Conservation (phyloP, 306 rosid species). For the Aeschynomene evenia region DNA sequence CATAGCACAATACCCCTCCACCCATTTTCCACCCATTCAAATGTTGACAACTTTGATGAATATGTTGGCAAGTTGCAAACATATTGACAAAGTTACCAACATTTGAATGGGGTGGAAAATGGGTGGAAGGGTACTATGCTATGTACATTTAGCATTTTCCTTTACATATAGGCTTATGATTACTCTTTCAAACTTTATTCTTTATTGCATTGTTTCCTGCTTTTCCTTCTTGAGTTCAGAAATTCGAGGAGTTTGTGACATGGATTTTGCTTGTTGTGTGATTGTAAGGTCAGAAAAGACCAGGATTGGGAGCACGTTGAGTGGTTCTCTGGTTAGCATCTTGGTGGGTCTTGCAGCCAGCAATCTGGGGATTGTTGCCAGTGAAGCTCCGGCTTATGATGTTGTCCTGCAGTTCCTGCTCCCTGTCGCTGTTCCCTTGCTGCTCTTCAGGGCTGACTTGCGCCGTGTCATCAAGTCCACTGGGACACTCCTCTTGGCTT, state of each 20-base stretch:
- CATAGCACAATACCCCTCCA: too few relatives aligned
- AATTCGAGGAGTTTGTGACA: background rate
- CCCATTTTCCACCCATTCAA: too few relatives aligned
- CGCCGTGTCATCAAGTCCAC: conserved; percentile 71
- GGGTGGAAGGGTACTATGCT: too few relatives aligned
- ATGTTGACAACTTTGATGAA: too few relatives aligned
- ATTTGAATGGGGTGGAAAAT: too few relatives aligned
- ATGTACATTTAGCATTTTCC: too few relatives aligned
- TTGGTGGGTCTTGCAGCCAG: conserved; percentile 72
- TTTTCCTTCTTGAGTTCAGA: background rate
- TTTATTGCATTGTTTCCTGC: background rate
- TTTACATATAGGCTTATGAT: too few relatives aligned
- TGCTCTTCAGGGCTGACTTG: conserved; percentile 69
- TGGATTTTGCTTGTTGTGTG: background rate
- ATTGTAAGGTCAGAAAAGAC: conserved; percentile 33
- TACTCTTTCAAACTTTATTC: too few relatives aligned
- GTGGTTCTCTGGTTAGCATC: conserved; percentile 66
- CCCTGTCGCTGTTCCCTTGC: conserved; percentile 65
- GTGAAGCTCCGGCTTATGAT: conserved; percentile 51
- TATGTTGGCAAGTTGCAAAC: too few relatives aligned
- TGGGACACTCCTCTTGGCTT: conserved; percentile 69
- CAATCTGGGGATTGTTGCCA: conserved; percentile 60
- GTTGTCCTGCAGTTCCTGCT: conserved; percentile 59
- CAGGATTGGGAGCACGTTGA: conserved; percentile 56
- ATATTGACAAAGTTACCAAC: too few relatives aligned